A percentile compares a stretch with the other conserved stretches of the same genome.
Conservation (phyloP, 2,329 filamentous ascomycete species). For the Stromatinia cepivora region DNA sequence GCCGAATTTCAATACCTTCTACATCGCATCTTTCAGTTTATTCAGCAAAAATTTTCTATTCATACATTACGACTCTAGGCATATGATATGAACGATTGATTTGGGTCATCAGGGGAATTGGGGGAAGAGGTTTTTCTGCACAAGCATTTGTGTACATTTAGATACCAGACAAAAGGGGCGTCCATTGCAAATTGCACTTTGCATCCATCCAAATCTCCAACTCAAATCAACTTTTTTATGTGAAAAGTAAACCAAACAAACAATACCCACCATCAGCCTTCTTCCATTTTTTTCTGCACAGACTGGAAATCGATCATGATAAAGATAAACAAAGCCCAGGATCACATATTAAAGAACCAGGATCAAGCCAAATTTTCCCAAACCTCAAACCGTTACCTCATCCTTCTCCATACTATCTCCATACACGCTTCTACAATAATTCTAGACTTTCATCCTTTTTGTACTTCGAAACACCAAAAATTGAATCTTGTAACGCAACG, state of each 20-base stretch:
- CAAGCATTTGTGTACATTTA: conserved; percentile 30
- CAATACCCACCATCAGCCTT: background rate
- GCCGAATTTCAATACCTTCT: conserved; percentile 28
- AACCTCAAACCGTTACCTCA: conserved; percentile 12
- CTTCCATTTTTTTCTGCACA: conserved; percentile 15
- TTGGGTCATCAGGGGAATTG: conserved; percentile 17
- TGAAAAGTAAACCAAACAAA: conserved; percentile 7
- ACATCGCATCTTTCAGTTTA: conserved; percentile 25
- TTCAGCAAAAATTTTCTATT: conserved; percentile 19
- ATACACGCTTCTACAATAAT: background rate
- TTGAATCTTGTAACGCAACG: background rate
- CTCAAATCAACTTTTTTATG: too few relatives aligned
- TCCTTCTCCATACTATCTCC: background rate
- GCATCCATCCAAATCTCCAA: conserved; percentile 8
- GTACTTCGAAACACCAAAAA: conserved; percentile 6
- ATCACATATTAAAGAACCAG: conserved; percentile 9
- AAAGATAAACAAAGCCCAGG: conserved; percentile 15
- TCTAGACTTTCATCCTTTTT: background rate
- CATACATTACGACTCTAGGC: conserved; percentile 31
- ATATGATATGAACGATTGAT: conserved; percentile 34
- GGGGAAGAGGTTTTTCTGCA: conserved; percentile 16
- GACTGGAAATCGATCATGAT: conserved; percentile 16
- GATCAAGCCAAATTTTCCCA: conserved; percentile 5
- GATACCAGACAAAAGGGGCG: conserved; percentile 29
- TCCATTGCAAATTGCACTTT: conserved; percentile 18